A percentile compares a stretch with the other conserved stretches of the same genome.
Conservation (phyloP, 2,329 filamentous ascomycete genomes). For the Xylariales sp. region DNA sequence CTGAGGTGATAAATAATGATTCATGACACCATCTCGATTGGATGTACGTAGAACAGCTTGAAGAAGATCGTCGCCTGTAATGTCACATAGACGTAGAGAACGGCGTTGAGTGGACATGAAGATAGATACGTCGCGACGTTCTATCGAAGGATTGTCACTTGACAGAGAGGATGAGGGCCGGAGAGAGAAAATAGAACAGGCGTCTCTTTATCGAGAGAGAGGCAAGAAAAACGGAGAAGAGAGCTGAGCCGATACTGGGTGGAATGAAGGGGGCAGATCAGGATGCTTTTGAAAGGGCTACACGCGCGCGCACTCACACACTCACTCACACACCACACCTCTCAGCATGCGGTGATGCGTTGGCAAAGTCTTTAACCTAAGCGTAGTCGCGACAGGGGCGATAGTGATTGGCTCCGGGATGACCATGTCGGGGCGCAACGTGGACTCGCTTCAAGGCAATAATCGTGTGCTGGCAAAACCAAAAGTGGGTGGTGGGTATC, state of each 20-base stretch:
- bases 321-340: slow-evolving; percentile 51
- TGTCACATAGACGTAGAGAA: slow-evolving; percentile 4
- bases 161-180: slow-evolving; percentile 14
- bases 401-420: slow-evolving; percentile 47
- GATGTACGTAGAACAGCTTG: slow-evolving; percentile 7
- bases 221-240: slow-evolving; percentile 33
- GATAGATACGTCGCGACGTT: slow-evolving; percentile 6
- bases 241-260: slow-evolving; percentile 42
- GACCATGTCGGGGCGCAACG: slow-evolving; percentile 44
- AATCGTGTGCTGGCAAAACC: slow-evolving; percentile 37
- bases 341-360: slow-evolving; percentile 52
- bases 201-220: slow-evolving; percentile 14
- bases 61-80: slow-evolving; percentile 5
- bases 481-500: slow-evolving; percentile 28
- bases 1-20: slow-evolving; percentile 50
- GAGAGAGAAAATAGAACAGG: slow-evolving; percentile 2
- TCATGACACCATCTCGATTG: slow-evolving; percentile 44
- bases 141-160: slow-evolving; percentile 27
- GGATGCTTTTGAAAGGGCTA: slow-evolving; percentile 43
- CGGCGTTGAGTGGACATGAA: background rate
- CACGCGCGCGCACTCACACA: slow-evolving; percentile 45
- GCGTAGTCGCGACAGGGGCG: slow-evolving; percentile 45
- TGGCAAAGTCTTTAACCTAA: slow-evolving; percentile 50
- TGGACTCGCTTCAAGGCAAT: slow-evolving; percentile 42
- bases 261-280: slow-evolving; percentile 40